A percentile compares a stretch with the other conserved stretches of the same genome.
These are phyloP conservation scores for Komagataella ulmi DNA, from an alignment of 805 yeast species.

Conservation along the genomic window DNA sequence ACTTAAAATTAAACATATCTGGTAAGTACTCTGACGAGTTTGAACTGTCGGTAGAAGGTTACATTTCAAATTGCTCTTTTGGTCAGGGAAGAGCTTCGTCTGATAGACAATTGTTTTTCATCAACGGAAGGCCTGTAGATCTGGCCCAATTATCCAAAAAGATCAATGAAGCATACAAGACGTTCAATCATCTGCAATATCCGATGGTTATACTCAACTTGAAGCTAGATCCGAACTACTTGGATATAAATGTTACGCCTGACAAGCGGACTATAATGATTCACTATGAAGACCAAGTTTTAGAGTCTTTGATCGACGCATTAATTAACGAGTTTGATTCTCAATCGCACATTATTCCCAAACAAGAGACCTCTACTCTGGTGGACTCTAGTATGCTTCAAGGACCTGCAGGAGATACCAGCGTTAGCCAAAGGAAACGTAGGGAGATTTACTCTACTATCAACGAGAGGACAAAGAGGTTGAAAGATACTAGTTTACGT, in stretches of 20 bases:
- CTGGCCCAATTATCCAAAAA: conserved; percentile 41
- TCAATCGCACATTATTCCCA: conserved; percentile 24
- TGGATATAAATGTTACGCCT: conserved; percentile 89
- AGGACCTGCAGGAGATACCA: neutral
- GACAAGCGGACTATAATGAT: conserved; percentile 69
- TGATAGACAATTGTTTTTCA: conserved; percentile 65
- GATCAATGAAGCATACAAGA: conserved; percentile 61
- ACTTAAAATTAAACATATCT: conserved; percentile 24
- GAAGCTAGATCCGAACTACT: conserved; percentile 28
- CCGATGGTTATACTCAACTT: conserved; percentile 63
- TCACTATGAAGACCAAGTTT: conserved; percentile 48
- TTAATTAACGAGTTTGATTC: conserved; percentile 34
- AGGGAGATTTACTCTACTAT: neutral
- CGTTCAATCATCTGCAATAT: conserved; percentile 56
- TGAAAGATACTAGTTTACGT: neutral
- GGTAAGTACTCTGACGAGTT: conserved; percentile 5
- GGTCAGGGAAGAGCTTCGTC: conserved; percentile 62
- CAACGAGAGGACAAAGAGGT: neutral
- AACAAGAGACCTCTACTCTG: conserved; percentile 14
- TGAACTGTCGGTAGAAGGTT: conserved; percentile 33
- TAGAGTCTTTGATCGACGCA: conserved; percentile 22
- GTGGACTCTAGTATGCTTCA: conserved; percentile 4
- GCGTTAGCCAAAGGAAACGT: conserved; percentile 1
- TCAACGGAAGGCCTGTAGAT: conserved; percentile 66
- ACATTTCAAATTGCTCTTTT: conserved; percentile 62